A percentile compares a stretch with the other conserved stretches of the same genome.
phyloP scores from a whole-genome alignment of 2,329 filamentous ascomycete genomes.

The Colletotrichum liriopes region DNA sequence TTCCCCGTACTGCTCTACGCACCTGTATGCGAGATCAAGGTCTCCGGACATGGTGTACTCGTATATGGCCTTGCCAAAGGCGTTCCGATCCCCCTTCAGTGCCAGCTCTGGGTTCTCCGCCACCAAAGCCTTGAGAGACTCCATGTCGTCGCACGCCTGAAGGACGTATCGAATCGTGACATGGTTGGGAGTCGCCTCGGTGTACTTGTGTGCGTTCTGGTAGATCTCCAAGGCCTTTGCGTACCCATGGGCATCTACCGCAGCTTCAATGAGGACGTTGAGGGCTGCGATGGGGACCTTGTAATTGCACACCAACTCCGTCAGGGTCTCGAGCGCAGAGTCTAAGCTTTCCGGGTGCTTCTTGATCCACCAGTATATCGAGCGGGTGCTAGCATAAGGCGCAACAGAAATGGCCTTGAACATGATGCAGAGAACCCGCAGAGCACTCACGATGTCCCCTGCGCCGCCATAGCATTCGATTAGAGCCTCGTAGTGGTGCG shows the following conservation, averaged over 20 bases:
- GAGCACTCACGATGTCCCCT: constrained; percentile 75
- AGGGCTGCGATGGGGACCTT: constrained; percentile 57
- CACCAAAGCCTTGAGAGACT: constrained; percentile 48
- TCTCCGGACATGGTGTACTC: constrained; percentile 35
- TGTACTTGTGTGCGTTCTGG: constrained; percentile 49
- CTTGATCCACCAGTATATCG: constrained; percentile 72
- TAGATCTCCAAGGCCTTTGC: constrained; percentile 54
- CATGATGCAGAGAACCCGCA: constrained; percentile 84
- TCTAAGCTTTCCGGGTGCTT: constrained; percentile 61
- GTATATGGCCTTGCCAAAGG: constrained; percentile 30
- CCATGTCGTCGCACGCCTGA: constrained; percentile 47
- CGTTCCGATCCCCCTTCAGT: constrained; percentile 29
- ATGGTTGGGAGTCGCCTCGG: constrained; percentile 47
- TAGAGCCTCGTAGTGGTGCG: constrained; percentile 85
- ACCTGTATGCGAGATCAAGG: constrained; percentile 38
- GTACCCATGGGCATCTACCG: constrained; percentile 49
- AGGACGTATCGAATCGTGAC: constrained; percentile 52
- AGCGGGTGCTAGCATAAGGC: constrained; percentile 72
- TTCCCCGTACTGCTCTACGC: constrained; percentile 32
- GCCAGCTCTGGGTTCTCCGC: constrained; percentile 50
- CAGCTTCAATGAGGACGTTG: constrained; percentile 54
- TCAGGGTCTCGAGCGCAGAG: constrained; percentile 70
- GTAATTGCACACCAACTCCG: constrained; percentile 60
- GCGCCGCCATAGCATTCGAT: constrained; percentile 77
- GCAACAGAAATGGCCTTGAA: constrained; percentile 72